These are phyloP conservation scores for Alternaria triticina DNA, from an alignment of 2,329 filamentous ascomycete species.

Conservation along the genomic window DNA sequence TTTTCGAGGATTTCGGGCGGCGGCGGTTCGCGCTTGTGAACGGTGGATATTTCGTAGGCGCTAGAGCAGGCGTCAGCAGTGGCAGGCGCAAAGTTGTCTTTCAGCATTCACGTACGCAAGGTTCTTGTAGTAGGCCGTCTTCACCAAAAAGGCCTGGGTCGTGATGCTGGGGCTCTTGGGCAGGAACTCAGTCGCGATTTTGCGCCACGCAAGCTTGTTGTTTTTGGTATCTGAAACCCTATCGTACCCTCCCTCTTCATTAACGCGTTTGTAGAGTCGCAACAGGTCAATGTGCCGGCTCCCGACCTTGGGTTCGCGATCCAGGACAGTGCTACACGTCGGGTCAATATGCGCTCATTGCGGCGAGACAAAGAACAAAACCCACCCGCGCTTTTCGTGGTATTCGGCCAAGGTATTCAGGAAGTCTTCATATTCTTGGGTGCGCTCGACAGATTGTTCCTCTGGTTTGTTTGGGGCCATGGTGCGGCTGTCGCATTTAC, in stretches of 20 bases:
- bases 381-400: constrained; percentile 76
- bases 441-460: constrained; percentile 56
- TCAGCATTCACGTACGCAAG: constrained; percentile 61
- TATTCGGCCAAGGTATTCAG: constrained; percentile 75
- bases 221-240: constrained; percentile 70
- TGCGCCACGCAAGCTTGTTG: constrained; percentile 86
- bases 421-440: constrained; percentile 77
- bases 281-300: constrained; percentile 76
- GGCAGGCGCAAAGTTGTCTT: neutral
- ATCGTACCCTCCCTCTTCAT: constrained; percentile 83
- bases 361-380: constrained; percentile 20
- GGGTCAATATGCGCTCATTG: constrained; percentile 32
- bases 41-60: constrained; percentile 81
- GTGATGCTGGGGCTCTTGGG: constrained; percentile 74
- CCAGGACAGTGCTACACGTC: constrained; percentile 68
- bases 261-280: constrained; percentile 79
- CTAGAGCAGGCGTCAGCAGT: constrained; percentile 34
- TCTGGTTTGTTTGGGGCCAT: constrained; percentile 54
- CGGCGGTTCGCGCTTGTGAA: constrained; percentile 81
- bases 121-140: constrained; percentile 89
- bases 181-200: constrained; percentile 77
- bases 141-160: constrained; percentile 84
- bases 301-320: constrained; percentile 82
- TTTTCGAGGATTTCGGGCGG: constrained; percentile 88
- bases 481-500: constrained; percentile 46